These are phyloP conservation scores for Grigorovia yakushimaensis DNA, from an alignment of 805 yeast genomes.

Conservation along the genomic window DNA sequence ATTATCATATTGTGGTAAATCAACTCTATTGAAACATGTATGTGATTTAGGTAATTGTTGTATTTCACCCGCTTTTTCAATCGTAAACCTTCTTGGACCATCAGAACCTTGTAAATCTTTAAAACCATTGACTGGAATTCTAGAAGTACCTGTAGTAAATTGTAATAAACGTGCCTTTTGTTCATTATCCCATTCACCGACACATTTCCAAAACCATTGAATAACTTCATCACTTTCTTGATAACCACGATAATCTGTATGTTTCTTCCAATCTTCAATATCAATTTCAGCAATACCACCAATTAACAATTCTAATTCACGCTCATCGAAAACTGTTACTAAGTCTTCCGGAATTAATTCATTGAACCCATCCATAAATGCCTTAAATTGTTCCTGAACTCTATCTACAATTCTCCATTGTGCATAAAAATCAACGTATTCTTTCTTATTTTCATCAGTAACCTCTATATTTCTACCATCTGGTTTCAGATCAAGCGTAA, in stretches of 20 bases:
- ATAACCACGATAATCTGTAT: slow-evolving; percentile 97
- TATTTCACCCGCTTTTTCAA: slow-evolving; percentile 91
- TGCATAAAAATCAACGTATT: slow-evolving; percentile 86
- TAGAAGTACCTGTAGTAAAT: slow-evolving; percentile 97
- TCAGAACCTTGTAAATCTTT: slow-evolving; percentile 98
- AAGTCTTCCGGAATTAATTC: slow-evolving; percentile 95
- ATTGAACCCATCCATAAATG: slow-evolving; percentile 94
- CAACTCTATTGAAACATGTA: slow-evolving; percentile 98
- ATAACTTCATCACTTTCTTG: slow-evolving; percentile 93
- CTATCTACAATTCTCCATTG: slow-evolving; percentile 94
- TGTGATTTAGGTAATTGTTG: slow-evolving; percentile 93
- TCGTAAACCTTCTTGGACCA: slow-evolving; percentile 98
- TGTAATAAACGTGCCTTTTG: slow-evolving; percentile 92
- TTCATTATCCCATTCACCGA: slow-evolving; percentile 90
- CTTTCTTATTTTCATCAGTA: slow-evolving; percentile 88
- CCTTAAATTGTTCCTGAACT: slow-evolving; percentile 91
- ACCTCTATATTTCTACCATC: slow-evolving; percentile 85
- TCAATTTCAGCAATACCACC: slow-evolving; percentile 98
- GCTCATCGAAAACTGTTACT: slow-evolving; percentile 93
- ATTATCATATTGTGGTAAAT: slow-evolving; percentile 86
- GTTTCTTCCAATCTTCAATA: slow-evolving; percentile 97
- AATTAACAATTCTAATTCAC: slow-evolving; percentile 90
- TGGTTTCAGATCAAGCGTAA: slow-evolving; percentile 81
- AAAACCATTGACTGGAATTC: slow-evolving; percentile 98
- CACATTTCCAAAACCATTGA: slow-evolving; percentile 98